These are phyloP conservation scores for Vitis rupestris DNA, from an alignment of 164 flowering plant genomes.

Conservation along the genomic window DNA sequence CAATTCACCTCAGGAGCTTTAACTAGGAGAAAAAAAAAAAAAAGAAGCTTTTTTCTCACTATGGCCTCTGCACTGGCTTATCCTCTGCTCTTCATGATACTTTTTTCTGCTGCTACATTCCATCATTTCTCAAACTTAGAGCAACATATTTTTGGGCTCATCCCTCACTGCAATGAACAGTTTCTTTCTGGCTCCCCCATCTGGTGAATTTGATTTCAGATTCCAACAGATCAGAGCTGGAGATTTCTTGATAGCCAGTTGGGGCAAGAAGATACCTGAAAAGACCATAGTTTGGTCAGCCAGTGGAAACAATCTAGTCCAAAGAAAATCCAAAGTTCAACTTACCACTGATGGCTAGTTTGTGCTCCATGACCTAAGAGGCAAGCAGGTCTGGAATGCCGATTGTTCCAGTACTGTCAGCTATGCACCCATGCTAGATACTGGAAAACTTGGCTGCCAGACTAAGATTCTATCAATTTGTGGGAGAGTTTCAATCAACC, in stretches of 20 bases:
- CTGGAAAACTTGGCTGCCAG: constrained; percentile 6
- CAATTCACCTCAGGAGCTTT: no score
- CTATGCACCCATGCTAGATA: not conserved
- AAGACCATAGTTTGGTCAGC: not conserved
- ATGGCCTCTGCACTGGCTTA: not conserved
- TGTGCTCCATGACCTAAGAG: constrained; percentile 1
- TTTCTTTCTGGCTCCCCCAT: not conserved
- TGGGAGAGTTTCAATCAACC: constrained; percentile 17
- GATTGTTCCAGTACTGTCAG: not conserved
- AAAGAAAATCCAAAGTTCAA: not conserved
- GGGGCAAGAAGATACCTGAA: not conserved
- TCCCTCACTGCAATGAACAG: not conserved
- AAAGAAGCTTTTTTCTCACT: no score
- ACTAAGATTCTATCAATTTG: not conserved
- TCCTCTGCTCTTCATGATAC: not conserved
- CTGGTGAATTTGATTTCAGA: not conserved
- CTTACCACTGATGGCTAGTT: not conserved
- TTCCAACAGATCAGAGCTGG: not conserved
- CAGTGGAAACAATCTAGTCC: not conserved
- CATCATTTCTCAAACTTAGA: not conserved
- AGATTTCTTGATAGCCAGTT: not conserved
- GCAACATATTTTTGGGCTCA: not conserved
- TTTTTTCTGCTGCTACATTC: not conserved
- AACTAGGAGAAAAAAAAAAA: no score
- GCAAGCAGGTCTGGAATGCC: not conserved